phyloP scores from a whole-genome alignment of 768 basidiomycete genomes.

The Collybia mongolica region DNA sequence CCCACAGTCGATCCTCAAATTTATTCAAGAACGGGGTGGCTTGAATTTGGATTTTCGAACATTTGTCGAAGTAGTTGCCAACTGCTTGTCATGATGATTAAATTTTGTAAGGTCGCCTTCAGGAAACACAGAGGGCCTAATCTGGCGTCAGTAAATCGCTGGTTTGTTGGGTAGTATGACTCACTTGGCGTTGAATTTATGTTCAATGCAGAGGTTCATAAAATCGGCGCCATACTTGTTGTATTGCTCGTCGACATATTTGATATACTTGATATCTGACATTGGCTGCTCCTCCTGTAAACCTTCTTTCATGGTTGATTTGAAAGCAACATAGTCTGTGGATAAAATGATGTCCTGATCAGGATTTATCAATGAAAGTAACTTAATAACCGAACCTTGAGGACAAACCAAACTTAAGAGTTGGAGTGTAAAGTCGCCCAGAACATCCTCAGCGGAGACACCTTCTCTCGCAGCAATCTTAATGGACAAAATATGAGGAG shows the following conservation, averaged over 20 bases:
- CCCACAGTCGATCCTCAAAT: no score
- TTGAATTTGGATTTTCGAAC: conserved; percentile 27
- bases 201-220: conserved; percentile 33
- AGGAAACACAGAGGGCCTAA: background rate
- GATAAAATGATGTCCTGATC: background rate
- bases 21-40: conserved; percentile 12
- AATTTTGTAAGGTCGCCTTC: conserved; percentile 12
- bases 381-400: conserved; percentile 28
- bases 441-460: conserved; percentile 28
- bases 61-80: conserved; percentile 8
- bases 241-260: conserved; percentile 28
- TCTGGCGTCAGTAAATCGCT: background rate
- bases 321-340: conserved; percentile 36
- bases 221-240: conserved; percentile 33
- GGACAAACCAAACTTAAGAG: conserved; percentile 38
- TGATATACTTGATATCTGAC: conserved; percentile 37
- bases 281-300: conserved; percentile 36
- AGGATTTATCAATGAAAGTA: background rate
- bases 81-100: conserved; percentile 29
- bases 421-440: conserved; percentile 34
- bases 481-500: background rate
- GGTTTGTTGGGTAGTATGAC: background rate
- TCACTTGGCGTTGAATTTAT: conserved; percentile 19
- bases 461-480: conserved; percentile 26
- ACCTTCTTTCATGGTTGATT: conserved; percentile 28